Evolutionary conservation across 2,329 filamentous ascomycete genomes (phyloP).

Genomic region (Graphium sp.): DNA sequence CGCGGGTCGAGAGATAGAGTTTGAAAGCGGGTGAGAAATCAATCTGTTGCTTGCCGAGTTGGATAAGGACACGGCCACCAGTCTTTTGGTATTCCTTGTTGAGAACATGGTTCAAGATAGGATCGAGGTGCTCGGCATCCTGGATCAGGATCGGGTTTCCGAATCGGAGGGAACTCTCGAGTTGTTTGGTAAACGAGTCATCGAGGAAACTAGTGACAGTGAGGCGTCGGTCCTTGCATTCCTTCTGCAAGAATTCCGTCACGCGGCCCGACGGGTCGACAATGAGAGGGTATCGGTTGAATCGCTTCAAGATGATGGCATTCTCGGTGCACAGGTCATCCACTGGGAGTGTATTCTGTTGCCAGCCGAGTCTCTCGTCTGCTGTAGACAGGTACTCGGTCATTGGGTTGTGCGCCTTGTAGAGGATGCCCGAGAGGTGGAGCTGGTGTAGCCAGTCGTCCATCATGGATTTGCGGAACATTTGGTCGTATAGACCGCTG

Average conservation of each 20-base stretch:
- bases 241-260: constrained; percentile 87
- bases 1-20: constrained; percentile 84
- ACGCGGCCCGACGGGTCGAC: constrained; percentile 93
- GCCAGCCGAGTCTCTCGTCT: constrained; percentile 88
- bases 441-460: constrained; percentile 96
- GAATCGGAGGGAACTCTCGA: constrained; percentile 92
- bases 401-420: constrained; percentile 84
- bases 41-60: constrained; percentile 96
- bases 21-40: constrained; percentile 97
- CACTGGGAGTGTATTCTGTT: constrained; percentile 81
- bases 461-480: constrained; percentile 93
- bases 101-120: constrained; percentile 92
- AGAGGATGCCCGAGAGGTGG: constrained; percentile 78
- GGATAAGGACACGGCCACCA: constrained; percentile 91
- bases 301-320: constrained; percentile 89
- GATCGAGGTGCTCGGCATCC: constrained; percentile 92
- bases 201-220: constrained; percentile 97
- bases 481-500: constrained; percentile 91
- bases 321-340: constrained; percentile 98
- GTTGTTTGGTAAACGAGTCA: constrained; percentile 92
- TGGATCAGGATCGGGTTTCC: constrained; percentile 98
- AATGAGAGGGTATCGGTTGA: constrained; percentile 96
- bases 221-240: constrained; percentile 69
- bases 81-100: constrained; percentile 99
- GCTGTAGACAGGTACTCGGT: constrained; percentile 95